Percentiles rank a stretch among this genome's conserved stretches.
phyloP scores from a whole-genome alignment of 2,329 filamentous ascomycete species.

The Venturia pyrina region DNA sequence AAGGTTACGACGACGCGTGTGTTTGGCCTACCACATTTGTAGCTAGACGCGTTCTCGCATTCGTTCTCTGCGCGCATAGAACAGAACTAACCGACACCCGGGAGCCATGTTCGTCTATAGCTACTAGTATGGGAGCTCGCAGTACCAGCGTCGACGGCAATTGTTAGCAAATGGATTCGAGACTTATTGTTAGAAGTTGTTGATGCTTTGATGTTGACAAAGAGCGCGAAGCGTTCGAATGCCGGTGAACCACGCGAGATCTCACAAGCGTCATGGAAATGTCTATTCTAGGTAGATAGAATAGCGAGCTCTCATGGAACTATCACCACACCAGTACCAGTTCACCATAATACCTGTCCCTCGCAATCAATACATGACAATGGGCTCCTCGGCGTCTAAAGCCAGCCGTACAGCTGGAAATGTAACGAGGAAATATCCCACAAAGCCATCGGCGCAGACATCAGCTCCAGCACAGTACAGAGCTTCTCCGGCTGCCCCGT shows the following conservation, averaged over 20 bases:
- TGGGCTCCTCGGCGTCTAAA: slow-evolving; percentile 53
- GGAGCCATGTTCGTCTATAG: too few relatives aligned
- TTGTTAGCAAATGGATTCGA: too few relatives aligned
- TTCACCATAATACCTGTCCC: not conserved
- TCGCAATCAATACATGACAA: slow-evolving; percentile 18
- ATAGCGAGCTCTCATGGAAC: too few relatives aligned
- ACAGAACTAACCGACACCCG: too few relatives aligned
- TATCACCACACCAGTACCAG: not conserved
- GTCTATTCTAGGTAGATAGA: too few relatives aligned
- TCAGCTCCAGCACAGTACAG: slow-evolving; percentile 17
- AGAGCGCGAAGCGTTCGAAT: not conserved
- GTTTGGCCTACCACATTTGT: not conserved
- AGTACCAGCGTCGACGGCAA: too few relatives aligned
- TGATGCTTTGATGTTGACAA: not conserved
- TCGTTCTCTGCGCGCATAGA: too few relatives aligned
- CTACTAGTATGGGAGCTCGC: too few relatives aligned
- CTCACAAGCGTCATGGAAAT: not conserved
- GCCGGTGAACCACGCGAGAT: not conserved
- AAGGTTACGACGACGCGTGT: not conserved
- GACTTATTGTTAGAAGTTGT: not conserved
- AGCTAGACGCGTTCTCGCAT: not conserved
- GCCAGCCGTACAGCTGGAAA: slow-evolving; percentile 37
- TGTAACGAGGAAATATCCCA: slow-evolving; percentile 46
- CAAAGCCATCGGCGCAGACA: slow-evolving; percentile 25
- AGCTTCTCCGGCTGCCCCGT: slow-evolving; percentile 21